Base-by-base conservation (phyloP, 805 yeast species). In the Kazachstania kunashirensis region DNA sequence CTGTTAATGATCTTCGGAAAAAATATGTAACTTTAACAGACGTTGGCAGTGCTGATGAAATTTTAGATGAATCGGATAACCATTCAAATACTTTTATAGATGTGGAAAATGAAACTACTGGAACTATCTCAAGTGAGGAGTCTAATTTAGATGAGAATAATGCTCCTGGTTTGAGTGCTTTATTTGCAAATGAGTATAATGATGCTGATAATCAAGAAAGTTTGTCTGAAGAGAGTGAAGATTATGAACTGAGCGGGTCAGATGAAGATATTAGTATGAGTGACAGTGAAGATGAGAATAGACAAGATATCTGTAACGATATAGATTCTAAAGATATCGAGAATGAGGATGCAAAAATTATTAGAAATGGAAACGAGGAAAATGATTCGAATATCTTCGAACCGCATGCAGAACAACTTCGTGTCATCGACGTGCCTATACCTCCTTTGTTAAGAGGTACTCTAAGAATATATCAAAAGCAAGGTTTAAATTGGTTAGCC, bases 401-500 rank as follows among this genome's bases (percentile, higher is more conserved):
- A n/a, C 31, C 37, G 7, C 40, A 43, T 1, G 52, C 52, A 10
- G 55, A 49, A 13, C 58, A 54, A 4, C 44, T 61, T 11, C 57
- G 70, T 15, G 75, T 75, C 24, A 71, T 77, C 1, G 88, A 82
- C 57, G 94, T 86, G 6, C 85, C 92, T 0, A 52, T 73, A 3
- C 97, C 97, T 0, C 67, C 77, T 11, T 59, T 83, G 7, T 63
- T 92, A 18, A 70, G 86, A 43, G 99, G 97, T 19, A 74, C 76
- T 0, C 65, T 92, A 36, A 76, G 99, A 56, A 84, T 77, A 7
- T 92, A 92, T 51, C 99, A 92, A 57, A 89, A 86, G 39, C 95
- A 85, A 58, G 99, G 99, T 42, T 68, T 92, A 26, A 94, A 92
- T 48, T 92, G 99, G 99, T 64, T 92, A 33, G 97, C 96, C 1